Base-by-base conservation (phyloP, 176 grass and related monocot genomes). In the Ensete ventricosum region DNA sequence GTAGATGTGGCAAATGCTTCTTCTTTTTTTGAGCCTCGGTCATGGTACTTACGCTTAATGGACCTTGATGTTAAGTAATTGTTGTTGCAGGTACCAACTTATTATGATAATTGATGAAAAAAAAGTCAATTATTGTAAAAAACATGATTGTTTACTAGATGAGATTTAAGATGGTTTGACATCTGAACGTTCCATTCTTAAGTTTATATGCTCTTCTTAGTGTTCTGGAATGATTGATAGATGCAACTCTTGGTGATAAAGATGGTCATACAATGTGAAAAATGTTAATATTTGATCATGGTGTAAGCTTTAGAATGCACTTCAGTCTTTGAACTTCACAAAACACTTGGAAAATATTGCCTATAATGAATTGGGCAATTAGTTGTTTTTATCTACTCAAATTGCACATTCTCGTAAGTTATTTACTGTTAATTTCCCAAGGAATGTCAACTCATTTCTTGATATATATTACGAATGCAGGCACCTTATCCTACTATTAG, bases 201-300 rank as follows among this genome's bases (percentile, higher is more conserved):
- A 84, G 9, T 54, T 29, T n/a, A 81, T 84, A 50, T 81, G 92
- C 34, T 96, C 62, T 79, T 77, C 43, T 13, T 19, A 8, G 71
- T 69, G 4, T 82, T 96, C 78, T 80, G 76, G 50, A 81, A 76
- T 55, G 72, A 43, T 43, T 96, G 73, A 69, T 14, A 29, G 16
- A 69, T 69, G 27, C 29, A 69, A 69, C 7, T 43, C 34, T 43
- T 48, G 66, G 27, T 69, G 8, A 69, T 11, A 69, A 50, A 69
- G 29, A 4, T 16, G 49, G 29, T 69, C 1, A n/a, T 16, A n/a
- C 19, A 8, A 49, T 12, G 14, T 34, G 55, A 49, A 16, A 48
- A 34, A 69, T 26, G 7, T 0, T 48, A 17, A 10, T 69, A 50
- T 50, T 50, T 17, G 13, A 19, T 49, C 25, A n/a, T 50, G 8